A percentile compares a stretch with the other conserved stretches of the same genome.
Conservation (phyloP, 441 rosid genomes). For the Biscutella laevigata region DNA sequence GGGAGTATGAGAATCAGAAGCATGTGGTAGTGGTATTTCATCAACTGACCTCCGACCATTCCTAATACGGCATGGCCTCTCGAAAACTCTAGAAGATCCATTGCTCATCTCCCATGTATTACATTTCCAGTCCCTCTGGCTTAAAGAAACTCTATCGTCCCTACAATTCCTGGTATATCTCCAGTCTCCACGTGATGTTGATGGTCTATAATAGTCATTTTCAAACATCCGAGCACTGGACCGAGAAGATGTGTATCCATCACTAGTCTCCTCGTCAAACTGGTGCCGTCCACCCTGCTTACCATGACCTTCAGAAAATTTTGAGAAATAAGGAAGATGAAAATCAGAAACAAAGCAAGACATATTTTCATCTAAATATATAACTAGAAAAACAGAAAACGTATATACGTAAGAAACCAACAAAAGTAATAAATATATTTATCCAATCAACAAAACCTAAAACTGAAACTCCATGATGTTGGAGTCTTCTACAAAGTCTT, state of each 20-base stretch:
- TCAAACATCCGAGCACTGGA: constrained; percentile 55
- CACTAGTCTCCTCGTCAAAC: constrained; percentile 60
- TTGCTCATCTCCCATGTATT: constrained; percentile 64
- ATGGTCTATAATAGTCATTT: constrained; percentile 46
- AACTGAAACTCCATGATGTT: background rate
- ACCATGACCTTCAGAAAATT: constrained; percentile 70
- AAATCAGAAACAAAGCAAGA: constrained; percentile 19
- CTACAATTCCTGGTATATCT: constrained; percentile 54
- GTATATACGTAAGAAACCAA: background rate
- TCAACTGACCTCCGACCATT: constrained; percentile 55
- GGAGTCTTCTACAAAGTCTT: background rate
- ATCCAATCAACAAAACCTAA: constrained; percentile 12
- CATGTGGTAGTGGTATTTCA: constrained; percentile 45
- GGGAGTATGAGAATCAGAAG: no score
- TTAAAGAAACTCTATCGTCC: constrained; percentile 56
- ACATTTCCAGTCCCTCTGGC: constrained; percentile 66
- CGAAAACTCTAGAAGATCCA: constrained; percentile 46
- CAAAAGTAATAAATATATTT: background rate
- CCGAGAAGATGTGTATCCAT: constrained; percentile 48
- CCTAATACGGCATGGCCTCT: constrained; percentile 44
- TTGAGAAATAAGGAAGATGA: constrained; percentile 13
- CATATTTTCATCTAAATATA: background rate
- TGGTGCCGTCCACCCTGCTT: constrained; percentile 84
- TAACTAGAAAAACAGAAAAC: background rate
- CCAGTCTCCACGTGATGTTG: constrained; percentile 58